phyloP scores from a whole-genome alignment of 1,284 basidiomycete genomes.

The Blastosporella zonata region DNA sequence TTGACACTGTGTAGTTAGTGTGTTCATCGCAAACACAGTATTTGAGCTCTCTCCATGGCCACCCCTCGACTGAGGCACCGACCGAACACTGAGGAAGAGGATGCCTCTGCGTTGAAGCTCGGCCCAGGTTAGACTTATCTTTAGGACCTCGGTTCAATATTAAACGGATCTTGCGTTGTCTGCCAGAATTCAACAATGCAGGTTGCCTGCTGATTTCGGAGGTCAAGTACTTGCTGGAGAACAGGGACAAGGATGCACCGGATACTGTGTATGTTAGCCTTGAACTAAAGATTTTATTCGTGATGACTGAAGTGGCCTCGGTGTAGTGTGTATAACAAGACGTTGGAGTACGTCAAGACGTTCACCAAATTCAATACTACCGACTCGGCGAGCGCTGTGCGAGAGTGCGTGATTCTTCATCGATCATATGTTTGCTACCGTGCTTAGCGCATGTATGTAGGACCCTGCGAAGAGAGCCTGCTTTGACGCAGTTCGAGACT shows the following conservation, averaged over 20 bases:
- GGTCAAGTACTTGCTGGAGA: slow-evolving; percentile 86
- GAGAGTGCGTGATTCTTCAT: slow-evolving; percentile 61
- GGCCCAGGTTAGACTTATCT: slow-evolving; percentile 46
- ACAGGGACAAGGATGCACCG: slow-evolving; percentile 79
- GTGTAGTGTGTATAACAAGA: slow-evolving; percentile 86
- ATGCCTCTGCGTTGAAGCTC: slow-evolving; percentile 67
- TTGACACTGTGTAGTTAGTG: not conserved
- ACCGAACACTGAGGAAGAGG: slow-evolving; percentile 62
- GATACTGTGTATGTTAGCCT: slow-evolving; percentile 67
- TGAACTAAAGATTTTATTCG: not conserved
- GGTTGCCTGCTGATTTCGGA: slow-evolving; percentile 90
- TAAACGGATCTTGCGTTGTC: not conserved
- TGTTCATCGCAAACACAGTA: not conserved
- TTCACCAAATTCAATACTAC: slow-evolving; percentile 89
- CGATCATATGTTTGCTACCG: not conserved
- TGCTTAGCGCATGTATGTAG: slow-evolving; percentile 32
- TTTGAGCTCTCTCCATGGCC: slow-evolving; percentile 30
- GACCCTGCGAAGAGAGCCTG: slow-evolving; percentile 71
- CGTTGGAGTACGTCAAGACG: slow-evolving; percentile 86
- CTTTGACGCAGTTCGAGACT: slow-evolving; percentile 86
- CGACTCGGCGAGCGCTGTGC: slow-evolving; percentile 82
- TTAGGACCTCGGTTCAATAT: not conserved
- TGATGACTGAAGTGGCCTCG: too few relatives aligned
- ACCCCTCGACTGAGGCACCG: slow-evolving; percentile 42
- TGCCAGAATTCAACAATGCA: slow-evolving; percentile 83